These are phyloP conservation scores for Aspergillus homomorphus DNA, from an alignment of 495 filamentous ascomycete genomes.

Conservation along the genomic window DNA sequence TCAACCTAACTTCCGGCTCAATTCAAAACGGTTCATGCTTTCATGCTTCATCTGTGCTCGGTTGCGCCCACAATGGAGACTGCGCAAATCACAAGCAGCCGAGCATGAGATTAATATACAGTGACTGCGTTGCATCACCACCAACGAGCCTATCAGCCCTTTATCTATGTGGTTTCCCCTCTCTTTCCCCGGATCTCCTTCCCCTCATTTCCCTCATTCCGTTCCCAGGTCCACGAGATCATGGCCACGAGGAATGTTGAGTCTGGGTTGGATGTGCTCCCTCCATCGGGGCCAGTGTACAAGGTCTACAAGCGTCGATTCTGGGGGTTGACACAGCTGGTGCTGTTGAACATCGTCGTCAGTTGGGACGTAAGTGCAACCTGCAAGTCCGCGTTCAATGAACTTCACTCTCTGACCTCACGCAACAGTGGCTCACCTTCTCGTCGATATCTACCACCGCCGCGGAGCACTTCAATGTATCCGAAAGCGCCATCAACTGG, in stretches of 20 bases:
- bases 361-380: conserved; percentile 82
- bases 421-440: conserved; percentile 81
- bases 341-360: conserved; percentile 86
- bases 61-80: not conserved
- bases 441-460: conserved; percentile 77
- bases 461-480: conserved; percentile 70
- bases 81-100: not conserved
- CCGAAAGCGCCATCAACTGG: conserved; percentile 85
- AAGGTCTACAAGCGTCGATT: conserved; percentile 86
- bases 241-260: conserved; percentile 2
- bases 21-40: not conserved
- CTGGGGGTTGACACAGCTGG: conserved; percentile 80
- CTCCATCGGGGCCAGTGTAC: conserved; percentile 44
- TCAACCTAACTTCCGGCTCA: not conserved
- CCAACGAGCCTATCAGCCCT: not conserved
- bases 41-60: no score
- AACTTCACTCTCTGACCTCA: conserved; percentile 11
- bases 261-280: conserved; percentile 3
- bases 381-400: not conserved
- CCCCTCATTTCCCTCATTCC: not conserved
- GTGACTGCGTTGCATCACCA: not conserved
- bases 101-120: not conserved
- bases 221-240: not conserved
- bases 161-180: not conserved
- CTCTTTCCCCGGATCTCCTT: not conserved